Evolutionary conservation across 345 rosid genomes (phyloP), one percentile per base, ranked within the genome.

Genomic region (Viola odorata): DNA sequence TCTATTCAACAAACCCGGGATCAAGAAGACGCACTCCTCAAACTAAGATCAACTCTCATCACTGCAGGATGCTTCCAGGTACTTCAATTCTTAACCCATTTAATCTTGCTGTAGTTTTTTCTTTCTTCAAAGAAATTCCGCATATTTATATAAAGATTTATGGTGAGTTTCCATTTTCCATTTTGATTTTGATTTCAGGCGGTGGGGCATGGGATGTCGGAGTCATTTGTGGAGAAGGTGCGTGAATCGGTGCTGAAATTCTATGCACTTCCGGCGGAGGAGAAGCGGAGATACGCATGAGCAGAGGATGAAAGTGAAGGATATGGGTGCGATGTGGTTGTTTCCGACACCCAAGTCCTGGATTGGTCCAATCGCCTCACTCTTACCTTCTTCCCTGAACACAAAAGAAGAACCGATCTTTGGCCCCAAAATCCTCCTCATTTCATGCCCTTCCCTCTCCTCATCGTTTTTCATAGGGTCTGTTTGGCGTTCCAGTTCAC

Each of bases 361-460:
- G 91, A 91, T 63, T 91, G 91, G 91, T 84, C 68, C 5, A 86
- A 86, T 67, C 76, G 91, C 37, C 63, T 84, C 65, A 70, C 65
- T 55, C 78, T 91, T 45, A 69, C 55, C 16, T 58, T 82, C 10
- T 53, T 51, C 44, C 86, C 95, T 2, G 69, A 81, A 76, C 69
- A 79, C 37, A 68, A 50, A 61, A 58, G 68, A 39, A 66, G 74
- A 14, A 75, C 74, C 70, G 64, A 75, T 37, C 75, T 80, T 53
- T 88, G 91, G 96, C 95, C 91, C 9, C n/a, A 74, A 47, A 57
- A 57, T 1, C 96, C 90, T 7, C 36, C 44, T 42, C 55, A 45
- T 15, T 91, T 86, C 70, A 80, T 82, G 91, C 81, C 38, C 12
- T 16, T 40, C 3, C 32, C 32, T 23, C 32, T 23, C 32, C 32